Conservation (phyloP, 2,329 filamentous ascomycete genomes). For the Exophiala xenobiotica region DNA sequence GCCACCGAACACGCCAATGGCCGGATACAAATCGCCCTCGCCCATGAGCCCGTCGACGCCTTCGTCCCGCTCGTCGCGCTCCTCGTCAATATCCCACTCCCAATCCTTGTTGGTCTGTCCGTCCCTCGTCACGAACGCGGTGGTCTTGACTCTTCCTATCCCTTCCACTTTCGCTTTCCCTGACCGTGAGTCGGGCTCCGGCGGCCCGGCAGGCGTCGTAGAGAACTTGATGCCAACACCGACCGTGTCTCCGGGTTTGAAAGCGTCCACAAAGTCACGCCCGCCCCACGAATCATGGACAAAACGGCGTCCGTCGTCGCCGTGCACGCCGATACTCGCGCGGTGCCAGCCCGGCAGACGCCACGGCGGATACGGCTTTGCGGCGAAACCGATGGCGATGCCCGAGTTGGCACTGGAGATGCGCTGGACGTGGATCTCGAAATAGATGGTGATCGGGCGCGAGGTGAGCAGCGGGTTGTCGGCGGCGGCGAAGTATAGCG, state of each 20-base stretch:
- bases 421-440: slow-evolving; percentile 53
- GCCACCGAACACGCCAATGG: slow-evolving; percentile 61
- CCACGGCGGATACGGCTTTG: slow-evolving; percentile 62
- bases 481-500: slow-evolving; percentile 54
- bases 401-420: slow-evolving; percentile 50
- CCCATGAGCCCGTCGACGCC: slow-evolving; percentile 65
- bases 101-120: slow-evolving; percentile 38
- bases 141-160: slow-evolving; percentile 27
- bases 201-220: slow-evolving; percentile 31
- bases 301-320: slow-evolving; percentile 63
- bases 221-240: slow-evolving; percentile 59
- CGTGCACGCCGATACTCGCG: slow-evolving; percentile 60
- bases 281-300: slow-evolving; percentile 63
- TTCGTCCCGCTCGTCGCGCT: slow-evolving; percentile 54
- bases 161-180: no score
- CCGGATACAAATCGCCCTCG: slow-evolving; percentile 63
- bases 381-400: slow-evolving; percentile 59
- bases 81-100: slow-evolving; percentile 61
- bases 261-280: slow-evolving; percentile 55
- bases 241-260: slow-evolving; percentile 55
- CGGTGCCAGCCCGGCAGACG: slow-evolving; percentile 64
- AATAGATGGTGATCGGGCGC: slow-evolving; percentile 57
- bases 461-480: slow-evolving; percentile 52
- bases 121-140: slow-evolving; percentile 61
- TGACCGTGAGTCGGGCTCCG: no score